Percentiles rank a stretch among this genome's conserved stretches.
These are phyloP conservation scores for Spathaspora hagerdaliae DNA, from an alignment of 805 yeast genomes.

Conservation along the genomic window DNA sequence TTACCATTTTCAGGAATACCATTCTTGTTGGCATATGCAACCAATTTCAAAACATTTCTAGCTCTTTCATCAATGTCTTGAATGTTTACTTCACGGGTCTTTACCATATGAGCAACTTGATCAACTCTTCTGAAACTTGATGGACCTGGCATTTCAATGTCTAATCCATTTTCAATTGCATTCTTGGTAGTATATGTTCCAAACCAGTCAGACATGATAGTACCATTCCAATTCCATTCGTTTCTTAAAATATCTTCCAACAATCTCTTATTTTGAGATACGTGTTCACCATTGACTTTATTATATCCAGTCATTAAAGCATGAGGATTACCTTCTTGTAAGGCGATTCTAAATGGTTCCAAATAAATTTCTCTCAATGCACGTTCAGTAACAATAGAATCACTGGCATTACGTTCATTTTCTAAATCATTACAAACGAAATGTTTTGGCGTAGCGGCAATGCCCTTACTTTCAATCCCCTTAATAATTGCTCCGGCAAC, in stretches of 20 bases:
- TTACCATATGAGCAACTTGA: slow-evolving; percentile 19
- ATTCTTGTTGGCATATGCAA: slow-evolving; percentile 17
- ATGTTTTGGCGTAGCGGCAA: slow-evolving; percentile 32
- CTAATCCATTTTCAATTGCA: slow-evolving; percentile 25
- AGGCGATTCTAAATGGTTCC: slow-evolving; percentile 31
- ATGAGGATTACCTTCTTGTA: slow-evolving; percentile 23
- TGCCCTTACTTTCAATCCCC: slow-evolving; percentile 24
- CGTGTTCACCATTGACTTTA: slow-evolving; percentile 29
- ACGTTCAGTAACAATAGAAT: slow-evolving; percentile 26
- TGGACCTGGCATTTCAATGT: slow-evolving; percentile 35
- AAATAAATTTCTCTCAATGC: slow-evolving; percentile 30
- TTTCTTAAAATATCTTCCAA: slow-evolving; percentile 20
- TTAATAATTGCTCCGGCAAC: slow-evolving; percentile 21
- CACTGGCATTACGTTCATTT: slow-evolving; percentile 24
- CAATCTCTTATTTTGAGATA: slow-evolving; percentile 19
- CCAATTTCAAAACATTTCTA: slow-evolving; percentile 21
- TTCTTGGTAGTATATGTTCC: slow-evolving; percentile 25
- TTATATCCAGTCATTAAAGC: slow-evolving; percentile 30
- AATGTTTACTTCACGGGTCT: slow-evolving; percentile 21
- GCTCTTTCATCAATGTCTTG: slow-evolving; percentile 24
- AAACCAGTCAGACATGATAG: slow-evolving; percentile 32
- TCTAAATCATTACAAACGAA: slow-evolving; percentile 31
- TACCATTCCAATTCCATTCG: slow-evolving; percentile 33
- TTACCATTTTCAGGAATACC: slow-evolving; percentile 19
- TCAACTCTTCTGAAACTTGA: slow-evolving; percentile 16